Evolutionary conservation across 345 rosid species (phyloP).

Genomic region (Anacardium occidentale): DNA sequence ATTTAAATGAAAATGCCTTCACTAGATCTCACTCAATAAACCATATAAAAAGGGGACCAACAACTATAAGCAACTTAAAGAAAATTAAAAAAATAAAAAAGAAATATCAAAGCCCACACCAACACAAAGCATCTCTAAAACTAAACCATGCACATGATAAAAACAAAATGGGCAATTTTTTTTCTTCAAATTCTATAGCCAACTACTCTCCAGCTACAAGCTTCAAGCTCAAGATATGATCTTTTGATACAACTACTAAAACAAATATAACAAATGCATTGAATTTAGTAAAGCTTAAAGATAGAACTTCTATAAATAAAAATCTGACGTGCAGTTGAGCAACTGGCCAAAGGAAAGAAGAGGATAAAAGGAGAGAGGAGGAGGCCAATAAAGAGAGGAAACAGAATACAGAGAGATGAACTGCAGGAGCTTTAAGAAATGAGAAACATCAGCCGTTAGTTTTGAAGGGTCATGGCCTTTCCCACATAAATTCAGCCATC

Average conservation of each 20-base stretch:
- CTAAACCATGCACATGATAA: not conserved
- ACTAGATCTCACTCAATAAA: not conserved
- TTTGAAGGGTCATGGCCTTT: conserved; percentile 65
- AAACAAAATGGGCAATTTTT: not conserved
- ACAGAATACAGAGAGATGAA: conserved; percentile 67
- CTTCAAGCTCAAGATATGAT: not conserved
- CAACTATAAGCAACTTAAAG: not conserved
- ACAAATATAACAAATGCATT: too few species aligned
- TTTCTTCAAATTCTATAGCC: not conserved
- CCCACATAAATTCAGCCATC: conserved; percentile 79
- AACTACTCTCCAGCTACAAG: not conserved
- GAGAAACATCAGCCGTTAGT: conserved; percentile 70
- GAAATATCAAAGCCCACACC: not conserved
- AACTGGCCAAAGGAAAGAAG: conserved; percentile 82
- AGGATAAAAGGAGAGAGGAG: conserved; percentile 91
- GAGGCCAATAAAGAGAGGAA: conserved; percentile 74
- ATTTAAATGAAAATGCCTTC: not conserved
- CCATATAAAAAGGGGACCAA: not conserved
- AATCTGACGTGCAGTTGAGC: conserved; percentile 76
- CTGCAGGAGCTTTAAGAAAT: conserved; percentile 74
- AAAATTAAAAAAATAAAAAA: too few species aligned
- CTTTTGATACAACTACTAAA: not conserved
- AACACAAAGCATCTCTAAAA: not conserved
- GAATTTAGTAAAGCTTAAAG: too few species aligned
- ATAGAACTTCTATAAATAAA: not conserved